Base-by-base conservation (phyloP, 2,329 filamentous ascomycete species). In the Botrytis fabae region DNA sequence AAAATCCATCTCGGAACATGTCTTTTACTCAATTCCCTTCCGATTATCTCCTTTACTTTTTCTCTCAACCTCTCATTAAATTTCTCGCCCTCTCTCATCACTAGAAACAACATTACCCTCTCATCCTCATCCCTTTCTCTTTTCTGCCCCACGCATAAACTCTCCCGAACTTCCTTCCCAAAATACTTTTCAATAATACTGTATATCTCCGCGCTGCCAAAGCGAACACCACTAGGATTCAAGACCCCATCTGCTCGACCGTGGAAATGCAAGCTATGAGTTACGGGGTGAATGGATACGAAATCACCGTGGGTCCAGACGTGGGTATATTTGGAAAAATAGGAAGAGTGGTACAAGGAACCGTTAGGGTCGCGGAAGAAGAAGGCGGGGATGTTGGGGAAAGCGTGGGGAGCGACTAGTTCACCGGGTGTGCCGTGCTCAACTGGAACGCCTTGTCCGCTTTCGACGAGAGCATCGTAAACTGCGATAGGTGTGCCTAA, bases 1-100 rank as follows among this genome's bases (percentile, higher is more conserved):
- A 95, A 95, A 32, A 96, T 86, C 80, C 90, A 94, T 80, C 85
- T 90, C 1, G 93, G 93, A 22, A 95, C 91, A 82, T 95, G 93
- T 71, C 93, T 84, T 80, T 90, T 90, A 60, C 90, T 93, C 78
- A 91, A 82, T 76, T 92, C 91, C 76, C 83, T 86, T 7, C 85
- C 85, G 78, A 97, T 94, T 18, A 87, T 88, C 22, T 84, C 84
- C 80, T 90, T 92, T 0, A 96, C 84, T 16, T 86, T 85, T 2
- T 81, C 80, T 0, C 91, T 88, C 68, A 95, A 79, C 40, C 61
- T 82, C 72, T 71, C 82, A 0, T 86, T 87, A 75, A 93, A 90
- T 35, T 79, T 82, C 46, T 85, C 79, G 0, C 90, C 91, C 0
- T 88, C 86, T 68, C 84, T 85, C 87, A 90, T 89, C 73, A 88